These are phyloP conservation scores for Eimeria necatrix DNA, from an alignment of 169 alveolate species.

Conservation along the genomic window DNA sequence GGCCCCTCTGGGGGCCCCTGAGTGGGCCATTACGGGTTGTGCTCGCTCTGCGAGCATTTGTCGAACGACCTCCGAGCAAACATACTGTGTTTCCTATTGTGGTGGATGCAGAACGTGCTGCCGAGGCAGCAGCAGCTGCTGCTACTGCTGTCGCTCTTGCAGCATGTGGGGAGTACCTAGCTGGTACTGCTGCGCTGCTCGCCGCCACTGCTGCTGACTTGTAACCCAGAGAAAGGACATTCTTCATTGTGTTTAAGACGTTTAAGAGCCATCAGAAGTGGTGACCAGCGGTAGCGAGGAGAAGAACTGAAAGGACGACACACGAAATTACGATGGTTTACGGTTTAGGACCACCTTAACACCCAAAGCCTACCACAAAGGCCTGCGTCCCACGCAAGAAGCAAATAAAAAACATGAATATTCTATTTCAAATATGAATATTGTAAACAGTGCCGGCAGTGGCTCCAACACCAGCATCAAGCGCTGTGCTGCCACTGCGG, in stretches of 20 bases:
- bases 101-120: not conserved
- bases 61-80: not conserved
- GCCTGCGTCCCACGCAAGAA: no score
- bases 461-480: no score
- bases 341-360: no score
- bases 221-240: not conserved
- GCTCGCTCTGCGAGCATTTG: not conserved
- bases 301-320: not conserved
- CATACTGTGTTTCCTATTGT: not conserved
- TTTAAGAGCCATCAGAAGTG: not conserved
- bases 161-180: no score
- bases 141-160: no score
- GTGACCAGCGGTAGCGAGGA: not conserved
- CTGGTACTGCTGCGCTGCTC: not conserved
- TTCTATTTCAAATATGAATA: no score
- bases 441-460: no score
- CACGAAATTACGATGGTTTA: not conserved
- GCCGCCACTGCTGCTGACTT: slow-evolving; percentile 21
- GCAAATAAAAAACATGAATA: no score
- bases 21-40: not conserved
- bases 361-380: no score
- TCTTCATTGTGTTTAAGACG: not conserved
- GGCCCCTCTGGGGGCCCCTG: slow-evolving; percentile 33
- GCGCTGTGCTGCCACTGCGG: no score
- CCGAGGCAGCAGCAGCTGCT: not conserved